Percentiles rank a stretch among this genome's conserved stretches.
phyloP scores from a whole-genome alignment of 139 green algal genomes.

The Choricystis sp. region DNA sequence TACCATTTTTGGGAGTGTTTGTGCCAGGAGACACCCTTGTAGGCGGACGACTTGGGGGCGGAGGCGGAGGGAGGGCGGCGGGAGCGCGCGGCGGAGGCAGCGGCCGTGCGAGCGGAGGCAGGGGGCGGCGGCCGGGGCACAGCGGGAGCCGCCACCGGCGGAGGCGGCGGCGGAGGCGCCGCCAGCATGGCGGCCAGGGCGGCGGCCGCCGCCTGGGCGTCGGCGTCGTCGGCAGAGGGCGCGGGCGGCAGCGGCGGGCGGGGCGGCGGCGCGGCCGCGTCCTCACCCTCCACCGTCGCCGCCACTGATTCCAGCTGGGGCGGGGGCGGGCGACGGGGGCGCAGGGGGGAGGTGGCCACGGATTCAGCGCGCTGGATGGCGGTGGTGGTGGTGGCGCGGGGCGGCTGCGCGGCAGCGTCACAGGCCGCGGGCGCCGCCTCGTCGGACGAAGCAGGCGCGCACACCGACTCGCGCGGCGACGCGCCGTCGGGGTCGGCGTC shows the following conservation, averaged over 20 bases:
- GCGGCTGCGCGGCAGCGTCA: neutral
- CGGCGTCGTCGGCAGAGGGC: neutral
- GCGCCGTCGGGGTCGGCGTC: neutral
- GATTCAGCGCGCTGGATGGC: no score
- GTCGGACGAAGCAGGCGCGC: no score
- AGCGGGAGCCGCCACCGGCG: neutral
- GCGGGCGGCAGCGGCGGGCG: no score
- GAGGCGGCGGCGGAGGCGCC: neutral
- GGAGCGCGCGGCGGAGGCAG: no score
- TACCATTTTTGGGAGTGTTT: slow-evolving; percentile 17
- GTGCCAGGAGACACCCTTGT: slow-evolving; percentile 18
- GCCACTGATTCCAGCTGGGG: no score
- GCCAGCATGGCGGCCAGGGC: neutral
- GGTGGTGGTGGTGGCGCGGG: no score
- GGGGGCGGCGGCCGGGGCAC: neutral
- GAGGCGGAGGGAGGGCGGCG: neutral
- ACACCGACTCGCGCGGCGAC: neutral
- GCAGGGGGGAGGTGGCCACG: neutral
- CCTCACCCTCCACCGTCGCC: no score
- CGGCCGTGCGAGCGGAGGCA: no score
- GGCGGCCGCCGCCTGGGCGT: neutral
- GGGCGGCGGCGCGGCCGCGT: no score
- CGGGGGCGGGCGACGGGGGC: no score
- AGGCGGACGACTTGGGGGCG: neutral
- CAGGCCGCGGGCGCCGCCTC: neutral